These are phyloP conservation scores for Neckera pumila DNA, from an alignment of 225 moss, liverwort and hornwort species.

Conservation along the genomic window DNA sequence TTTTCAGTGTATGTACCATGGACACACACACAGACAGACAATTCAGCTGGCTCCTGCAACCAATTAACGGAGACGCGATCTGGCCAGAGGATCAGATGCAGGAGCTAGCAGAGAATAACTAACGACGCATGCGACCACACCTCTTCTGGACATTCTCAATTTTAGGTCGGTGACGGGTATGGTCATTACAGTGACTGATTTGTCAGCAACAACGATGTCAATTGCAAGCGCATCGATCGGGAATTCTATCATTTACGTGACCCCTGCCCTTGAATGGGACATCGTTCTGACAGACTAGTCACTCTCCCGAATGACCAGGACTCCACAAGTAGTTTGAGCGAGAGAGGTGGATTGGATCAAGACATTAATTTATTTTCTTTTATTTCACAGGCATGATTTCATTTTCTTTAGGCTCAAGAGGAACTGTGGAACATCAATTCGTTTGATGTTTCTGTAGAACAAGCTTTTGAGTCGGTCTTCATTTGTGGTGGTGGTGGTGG, in stretches of 20 bases:
- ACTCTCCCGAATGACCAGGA: slow-evolving; percentile 14
- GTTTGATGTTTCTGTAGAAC: background rate
- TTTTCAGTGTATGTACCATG: slow-evolving; percentile 13
- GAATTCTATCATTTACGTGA: background rate
- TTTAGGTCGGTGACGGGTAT: slow-evolving; percentile 10
- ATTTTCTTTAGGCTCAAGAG: background rate
- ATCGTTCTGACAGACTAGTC: slow-evolving; percentile 23
- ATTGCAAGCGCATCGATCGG: background rate
- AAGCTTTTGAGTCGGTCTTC: background rate
- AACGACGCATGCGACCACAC: background rate
- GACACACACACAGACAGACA: background rate
- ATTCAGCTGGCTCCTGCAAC: background rate
- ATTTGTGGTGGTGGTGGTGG: background rate
- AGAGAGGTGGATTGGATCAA: background rate
- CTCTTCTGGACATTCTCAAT: background rate
- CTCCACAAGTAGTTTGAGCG: background rate
- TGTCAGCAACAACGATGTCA: slow-evolving; percentile 4
- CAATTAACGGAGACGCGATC: background rate
- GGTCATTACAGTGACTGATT: slow-evolving; percentile 38
- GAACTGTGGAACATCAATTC: background rate
- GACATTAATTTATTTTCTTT: background rate
- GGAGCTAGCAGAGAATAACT: background rate
- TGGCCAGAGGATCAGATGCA: background rate
- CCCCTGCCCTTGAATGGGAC: background rate
- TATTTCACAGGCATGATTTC: background rate